Base-by-base conservation (phyloP, 1,284 basidiomycete genomes). In the Tilletia caries region DNA sequence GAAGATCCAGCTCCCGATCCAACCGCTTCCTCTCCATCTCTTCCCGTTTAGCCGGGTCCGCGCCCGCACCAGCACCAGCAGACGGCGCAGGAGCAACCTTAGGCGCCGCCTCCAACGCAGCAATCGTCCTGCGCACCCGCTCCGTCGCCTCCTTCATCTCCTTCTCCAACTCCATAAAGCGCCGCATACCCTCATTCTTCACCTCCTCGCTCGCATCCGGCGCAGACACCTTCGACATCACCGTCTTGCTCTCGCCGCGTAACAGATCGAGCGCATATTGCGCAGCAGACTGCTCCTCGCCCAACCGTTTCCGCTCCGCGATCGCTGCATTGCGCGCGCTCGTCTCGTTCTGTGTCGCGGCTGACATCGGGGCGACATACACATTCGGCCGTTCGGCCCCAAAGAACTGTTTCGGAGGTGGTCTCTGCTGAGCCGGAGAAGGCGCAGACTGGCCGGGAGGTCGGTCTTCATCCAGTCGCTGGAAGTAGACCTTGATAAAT, bases 231-330 rank as follows among this genome's bases (percentile, higher is more conserved):
- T 79, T 81, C 67, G 87, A 88, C 88, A 96, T 91, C 65, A 96
- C 86, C 5, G 89, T 86, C 84, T 95, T 96, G 84, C 95, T 94
- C 85, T 95, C 93, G 0, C 90, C 88, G 73, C 96, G 92, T 80
- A 92, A 89, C 76, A 90, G 88, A 75, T 96, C 92, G 27, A 94
- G 86, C 64, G 90, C 86, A 68, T 89, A 87, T 79, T 92, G 90
- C 80, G 91, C 90, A 34, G 88, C 89, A 37, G 79, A 80, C 33
- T 74, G 79, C 74, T 85, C 84, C 54, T 85, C 80, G 67, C 84
- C 23, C 3, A 65, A 37, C 64, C 41, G 25, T 27, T 46, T 65
- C 25, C 64, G 37, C 43, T 46, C 64, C n/a, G 64, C 64, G 15
- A 65, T 41, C 25, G 48, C 29, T 2, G 41, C 23, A 1, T 43